These are phyloP conservation scores for Penicillium silybi DNA, from an alignment of 495 filamentous ascomycete species.

Conservation along the genomic window DNA sequence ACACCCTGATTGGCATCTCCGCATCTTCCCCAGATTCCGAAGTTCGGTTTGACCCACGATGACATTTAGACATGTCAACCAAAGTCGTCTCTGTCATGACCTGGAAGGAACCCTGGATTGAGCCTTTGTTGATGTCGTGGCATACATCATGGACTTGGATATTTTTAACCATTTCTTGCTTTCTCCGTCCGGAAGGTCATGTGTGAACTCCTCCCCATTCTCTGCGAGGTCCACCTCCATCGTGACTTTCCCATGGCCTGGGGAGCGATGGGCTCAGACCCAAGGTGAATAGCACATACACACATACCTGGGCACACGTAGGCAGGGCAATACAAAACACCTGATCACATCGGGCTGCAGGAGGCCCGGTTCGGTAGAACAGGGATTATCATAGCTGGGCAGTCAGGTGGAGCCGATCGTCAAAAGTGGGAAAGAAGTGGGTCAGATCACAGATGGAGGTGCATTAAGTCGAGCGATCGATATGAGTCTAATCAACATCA, in stretches of 20 bases:
- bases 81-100: background rate
- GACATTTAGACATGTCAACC: background rate
- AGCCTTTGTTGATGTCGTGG: background rate
- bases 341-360: background rate
- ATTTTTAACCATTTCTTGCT: background rate
- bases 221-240: no score
- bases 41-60: background rate
- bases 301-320: background rate
- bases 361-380: background rate
- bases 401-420: slow-evolving; percentile 19
- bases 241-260: no score
- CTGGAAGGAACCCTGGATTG: background rate
- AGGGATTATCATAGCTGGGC: background rate
- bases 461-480: slow-evolving; percentile 20
- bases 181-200: background rate
- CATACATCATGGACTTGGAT: background rate
- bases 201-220: no score
- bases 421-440: slow-evolving; percentile 10
- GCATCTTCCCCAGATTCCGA: background rate
- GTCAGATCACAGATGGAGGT: slow-evolving; percentile 12
- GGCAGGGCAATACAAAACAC: no score
- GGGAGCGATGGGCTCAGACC: background rate
- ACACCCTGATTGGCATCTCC: background rate
- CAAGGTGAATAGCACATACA: background rate
- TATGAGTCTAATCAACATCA: slow-evolving; percentile 21